These are phyloP conservation scores for Picocystis salinarum DNA, from an alignment of 139 green algal species.

Conservation along the genomic window DNA sequence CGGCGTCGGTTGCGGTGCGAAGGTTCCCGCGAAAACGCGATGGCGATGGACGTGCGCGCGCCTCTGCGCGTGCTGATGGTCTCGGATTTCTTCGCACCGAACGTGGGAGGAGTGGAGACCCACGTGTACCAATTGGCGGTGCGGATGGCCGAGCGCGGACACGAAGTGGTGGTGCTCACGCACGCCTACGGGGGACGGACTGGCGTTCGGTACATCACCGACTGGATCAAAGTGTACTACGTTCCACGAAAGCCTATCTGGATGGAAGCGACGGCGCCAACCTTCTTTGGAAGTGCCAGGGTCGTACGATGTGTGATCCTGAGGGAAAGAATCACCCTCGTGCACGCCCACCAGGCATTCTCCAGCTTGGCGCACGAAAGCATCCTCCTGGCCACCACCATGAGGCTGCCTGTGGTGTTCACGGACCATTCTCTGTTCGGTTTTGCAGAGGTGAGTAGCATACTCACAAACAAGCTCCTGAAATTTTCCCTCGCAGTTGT, in stretches of 20 bases:
- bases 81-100: slow-evolving; percentile 94
- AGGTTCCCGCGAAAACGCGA: no score
- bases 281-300: slow-evolving; percentile 33
- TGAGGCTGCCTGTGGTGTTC: slow-evolving; percentile 54
- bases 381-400: neutral
- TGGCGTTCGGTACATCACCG: slow-evolving; percentile 67
- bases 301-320: slow-evolving; percentile 50
- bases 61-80: slow-evolving; percentile 76
- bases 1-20: no score
- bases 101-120: slow-evolving; percentile 82
- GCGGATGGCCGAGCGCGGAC: slow-evolving; percentile 54
- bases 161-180: slow-evolving; percentile 75
- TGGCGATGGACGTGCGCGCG: no score
- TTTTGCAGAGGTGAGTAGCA: slow-evolving; percentile 65
- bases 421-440: slow-evolving; percentile 95
- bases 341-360: slow-evolving; percentile 59
- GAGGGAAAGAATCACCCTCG: slow-evolving; percentile 51
- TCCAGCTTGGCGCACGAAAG: neutral
- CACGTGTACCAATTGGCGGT: slow-evolving; percentile 89
- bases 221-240: slow-evolving; percentile 96
- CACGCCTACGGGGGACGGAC: slow-evolving; percentile 42
- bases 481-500: slow-evolving; percentile 3
- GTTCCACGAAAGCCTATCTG: slow-evolving; percentile 48
- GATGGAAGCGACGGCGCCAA: slow-evolving; percentile 41
- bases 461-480: slow-evolving; percentile 69